phyloP scores from a whole-genome alignment of 768 basidiomycete genomes.

The Crucibulum laeve region DNA sequence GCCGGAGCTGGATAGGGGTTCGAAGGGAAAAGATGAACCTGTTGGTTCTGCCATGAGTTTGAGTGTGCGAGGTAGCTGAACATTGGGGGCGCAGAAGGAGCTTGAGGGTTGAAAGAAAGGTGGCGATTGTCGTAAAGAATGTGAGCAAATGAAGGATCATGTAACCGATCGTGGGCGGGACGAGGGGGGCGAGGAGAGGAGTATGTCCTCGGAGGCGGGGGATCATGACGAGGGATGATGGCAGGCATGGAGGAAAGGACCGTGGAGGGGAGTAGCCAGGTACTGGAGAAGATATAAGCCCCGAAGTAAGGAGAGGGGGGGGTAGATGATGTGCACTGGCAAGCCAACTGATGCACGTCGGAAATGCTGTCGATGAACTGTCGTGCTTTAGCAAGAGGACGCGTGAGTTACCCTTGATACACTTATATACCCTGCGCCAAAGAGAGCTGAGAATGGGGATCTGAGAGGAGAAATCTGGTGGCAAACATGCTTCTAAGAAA shows the following conservation, averaged over 20 bases:
- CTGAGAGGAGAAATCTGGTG: not conserved
- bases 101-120: constrained; percentile 9
- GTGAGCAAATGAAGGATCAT: constrained; percentile 16
- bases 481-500: not conserved
- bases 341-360: no score
- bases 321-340: no score
- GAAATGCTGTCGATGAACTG: no score
- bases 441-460: not conserved
- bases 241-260: not conserved
- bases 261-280: not conserved
- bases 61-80: constrained; percentile 21
- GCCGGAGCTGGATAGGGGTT: constrained; percentile 39
- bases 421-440: not conserved
- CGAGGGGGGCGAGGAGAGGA: constrained; percentile 1
- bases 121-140: constrained; percentile 17
- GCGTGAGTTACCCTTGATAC: not conserved
- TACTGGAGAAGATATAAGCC: no score
- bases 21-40: constrained; percentile 28
- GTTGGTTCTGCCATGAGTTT: constrained; percentile 25
- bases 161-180: no score
- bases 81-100: constrained; percentile 14
- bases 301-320: no score
- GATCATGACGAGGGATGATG: constrained; percentile 2
- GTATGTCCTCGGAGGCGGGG: constrained; percentile 1
- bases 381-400: no score